Conservation (phyloP, 148 eudicot genomes). For the Camellia lanceoleosa region DNA sequence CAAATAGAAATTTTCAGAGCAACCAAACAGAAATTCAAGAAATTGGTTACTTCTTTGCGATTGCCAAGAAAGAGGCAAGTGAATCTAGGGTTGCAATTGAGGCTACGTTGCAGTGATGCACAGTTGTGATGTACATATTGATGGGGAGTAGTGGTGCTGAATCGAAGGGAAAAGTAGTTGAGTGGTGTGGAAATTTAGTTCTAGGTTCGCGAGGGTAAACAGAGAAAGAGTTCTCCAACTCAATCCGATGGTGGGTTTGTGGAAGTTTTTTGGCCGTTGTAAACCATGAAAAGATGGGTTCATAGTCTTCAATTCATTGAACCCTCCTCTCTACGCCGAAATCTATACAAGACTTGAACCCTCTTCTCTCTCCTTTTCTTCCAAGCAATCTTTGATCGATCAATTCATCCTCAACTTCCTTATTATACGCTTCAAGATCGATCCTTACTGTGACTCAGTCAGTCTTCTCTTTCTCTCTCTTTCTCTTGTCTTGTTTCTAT, state of each 20-base stretch:
- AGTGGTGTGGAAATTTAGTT: too few species aligned
- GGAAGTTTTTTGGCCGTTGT: too few species aligned
- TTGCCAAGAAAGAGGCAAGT: neutral
- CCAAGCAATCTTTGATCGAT: neutral
- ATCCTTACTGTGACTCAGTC: neutral
- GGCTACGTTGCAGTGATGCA: neutral
- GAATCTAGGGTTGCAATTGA: neutral
- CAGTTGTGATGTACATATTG: neutral
- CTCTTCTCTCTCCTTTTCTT: neutral
- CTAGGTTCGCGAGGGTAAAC: too few species aligned
- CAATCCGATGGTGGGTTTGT: too few species aligned
- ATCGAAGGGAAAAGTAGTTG: too few species aligned
- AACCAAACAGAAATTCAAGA: neutral
- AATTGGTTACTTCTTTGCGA: neutral
- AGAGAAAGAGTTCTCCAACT: too few species aligned
- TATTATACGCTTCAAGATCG: neutral
- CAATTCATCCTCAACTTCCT: neutral
- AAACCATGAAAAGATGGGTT: too few species aligned
- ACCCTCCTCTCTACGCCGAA: too few species aligned
- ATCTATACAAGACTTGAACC: too few species aligned
- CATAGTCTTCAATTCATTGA: too few species aligned
- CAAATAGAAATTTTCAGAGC: neutral
- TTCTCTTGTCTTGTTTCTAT: neutral
- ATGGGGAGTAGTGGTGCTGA: neutral
- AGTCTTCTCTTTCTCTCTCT: neutral